Conservation (phyloP, 2,329 filamentous ascomycete genomes). For the Beauveria bassiana region DNA sequence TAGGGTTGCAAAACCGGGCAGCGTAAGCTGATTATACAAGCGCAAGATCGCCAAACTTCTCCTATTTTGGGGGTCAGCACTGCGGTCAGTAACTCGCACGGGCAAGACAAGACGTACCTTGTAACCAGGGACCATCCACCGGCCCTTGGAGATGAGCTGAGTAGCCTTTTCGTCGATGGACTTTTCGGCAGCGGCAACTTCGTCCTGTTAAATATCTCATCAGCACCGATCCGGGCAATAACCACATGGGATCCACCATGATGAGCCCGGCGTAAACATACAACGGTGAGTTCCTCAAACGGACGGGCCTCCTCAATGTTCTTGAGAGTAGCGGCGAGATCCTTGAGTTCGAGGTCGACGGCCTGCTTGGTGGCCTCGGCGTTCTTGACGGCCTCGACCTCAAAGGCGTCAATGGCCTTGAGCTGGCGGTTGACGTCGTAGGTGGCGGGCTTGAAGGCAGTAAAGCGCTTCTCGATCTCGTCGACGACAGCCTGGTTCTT, state of each 20-base stretch:
- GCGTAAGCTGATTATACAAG: slow-evolving; percentile 62
- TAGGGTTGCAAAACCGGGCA: slow-evolving; percentile 23
- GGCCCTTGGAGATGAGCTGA: slow-evolving; percentile 92
- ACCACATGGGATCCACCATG: not conserved
- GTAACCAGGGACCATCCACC: slow-evolving; percentile 98
- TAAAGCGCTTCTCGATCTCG: slow-evolving; percentile 96
- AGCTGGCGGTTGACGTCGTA: slow-evolving; percentile 93
- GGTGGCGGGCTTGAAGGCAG: slow-evolving; percentile 79
- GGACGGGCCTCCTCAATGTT: slow-evolving; percentile 96
- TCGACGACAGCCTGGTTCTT: slow-evolving; percentile 95
- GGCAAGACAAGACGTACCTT: slow-evolving; percentile 59
- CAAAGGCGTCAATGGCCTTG: slow-evolving; percentile 97
- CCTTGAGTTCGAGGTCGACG: slow-evolving; percentile 90
- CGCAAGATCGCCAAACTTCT: slow-evolving; percentile 98
- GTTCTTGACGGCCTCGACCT: slow-evolving; percentile 94
- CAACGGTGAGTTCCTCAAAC: slow-evolving; percentile 95
- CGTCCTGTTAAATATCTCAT: slow-evolving; percentile 55
- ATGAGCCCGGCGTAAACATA: slow-evolving; percentile 45
- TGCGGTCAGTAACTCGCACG: not conserved
- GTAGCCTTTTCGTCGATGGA: slow-evolving; percentile 96
- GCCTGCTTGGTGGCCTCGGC: slow-evolving; percentile 94
- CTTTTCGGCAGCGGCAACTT: slow-evolving; percentile 86
- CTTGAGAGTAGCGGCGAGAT: slow-evolving; percentile 87
- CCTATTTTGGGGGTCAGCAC: slow-evolving; percentile 55
- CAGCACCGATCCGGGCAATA: slow-evolving; percentile 17